A percentile compares a stretch with the other conserved stretches of the same genome.
Conservation (phyloP, 495 filamentous ascomycete species). For the Podospora didyma region DNA sequence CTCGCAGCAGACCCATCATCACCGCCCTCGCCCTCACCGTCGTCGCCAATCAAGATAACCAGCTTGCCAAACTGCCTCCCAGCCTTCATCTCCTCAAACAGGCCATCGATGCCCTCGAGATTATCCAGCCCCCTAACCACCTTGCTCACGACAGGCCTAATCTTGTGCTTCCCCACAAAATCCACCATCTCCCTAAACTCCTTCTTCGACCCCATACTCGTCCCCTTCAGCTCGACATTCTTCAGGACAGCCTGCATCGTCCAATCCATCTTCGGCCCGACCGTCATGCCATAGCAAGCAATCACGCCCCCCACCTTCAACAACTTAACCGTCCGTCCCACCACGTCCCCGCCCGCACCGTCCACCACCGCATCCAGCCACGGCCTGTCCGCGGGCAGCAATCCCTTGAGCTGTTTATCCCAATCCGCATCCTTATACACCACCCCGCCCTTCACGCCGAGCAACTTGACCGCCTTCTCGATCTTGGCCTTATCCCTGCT, state of each 20-base stretch:
- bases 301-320: conserved; percentile 64
- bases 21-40: neutral
- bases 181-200: conserved; percentile 76
- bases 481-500: conserved; percentile 63
- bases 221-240: conserved; percentile 69
- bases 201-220: conserved; percentile 70
- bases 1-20: too few species aligned
- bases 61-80: conserved; percentile 78
- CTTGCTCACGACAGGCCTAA: conserved; percentile 60
- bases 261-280: conserved; percentile 68
- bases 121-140: conserved; percentile 62
- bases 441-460: conserved; percentile 69
- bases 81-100: conserved; percentile 73
- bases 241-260: conserved; percentile 66
- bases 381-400: conserved; percentile 54
- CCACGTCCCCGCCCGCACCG: conserved; percentile 72
- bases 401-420: conserved; percentile 59
- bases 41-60: conserved; percentile 47
- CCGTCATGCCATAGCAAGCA: conserved; percentile 73
- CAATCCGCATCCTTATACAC: conserved; percentile 61
- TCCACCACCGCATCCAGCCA: conserved; percentile 70
- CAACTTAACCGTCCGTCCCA: conserved; percentile 52
- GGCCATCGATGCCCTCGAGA: conserved; percentile 57
- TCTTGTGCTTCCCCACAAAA: conserved; percentile 61
- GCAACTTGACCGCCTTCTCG: conserved; percentile 47